Percentiles rank a stretch among this genome's conserved stretches.
These are phyloP conservation scores for Myriosclerotinia curreyana DNA, from an alignment of 2,329 filamentous ascomycete genomes.

Conservation along the genomic window DNA sequence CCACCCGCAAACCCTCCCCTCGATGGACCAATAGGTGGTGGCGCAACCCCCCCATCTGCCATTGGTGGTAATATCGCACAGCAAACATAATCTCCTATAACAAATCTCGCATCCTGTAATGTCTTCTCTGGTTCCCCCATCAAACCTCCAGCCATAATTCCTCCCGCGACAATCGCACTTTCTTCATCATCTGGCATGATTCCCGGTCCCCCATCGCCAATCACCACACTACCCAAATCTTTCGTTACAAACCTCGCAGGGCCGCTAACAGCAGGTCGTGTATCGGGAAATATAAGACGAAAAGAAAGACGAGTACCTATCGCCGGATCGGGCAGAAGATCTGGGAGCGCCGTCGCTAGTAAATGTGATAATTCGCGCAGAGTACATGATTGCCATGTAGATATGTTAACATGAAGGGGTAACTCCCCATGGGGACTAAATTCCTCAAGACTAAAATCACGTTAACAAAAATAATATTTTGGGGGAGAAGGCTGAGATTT, in stretches of 20 bases:
- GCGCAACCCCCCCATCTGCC: slow-evolving; percentile 69
- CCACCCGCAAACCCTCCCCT: slow-evolving; percentile 40
- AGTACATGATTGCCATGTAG: slow-evolving; percentile 82
- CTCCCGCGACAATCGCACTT: slow-evolving; percentile 37
- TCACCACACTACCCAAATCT: slow-evolving; percentile 77
- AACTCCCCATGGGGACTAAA: slow-evolving; percentile 56
- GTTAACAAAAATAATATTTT: not conserved
- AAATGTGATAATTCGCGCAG: slow-evolving; percentile 77
- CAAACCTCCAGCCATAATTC: slow-evolving; percentile 41
- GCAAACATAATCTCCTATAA: slow-evolving; percentile 84
- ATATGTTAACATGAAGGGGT: slow-evolving; percentile 70
- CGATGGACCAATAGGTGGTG: slow-evolving; percentile 49
- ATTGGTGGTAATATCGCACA: slow-evolving; percentile 77
- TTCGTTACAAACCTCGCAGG: slow-evolving; percentile 68
- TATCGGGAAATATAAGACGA: slow-evolving; percentile 79
- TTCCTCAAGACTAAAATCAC: slow-evolving; percentile 60
- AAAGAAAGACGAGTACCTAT: slow-evolving; percentile 85
- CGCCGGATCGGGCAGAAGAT: slow-evolving; percentile 67
- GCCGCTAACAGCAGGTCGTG: slow-evolving; percentile 33
- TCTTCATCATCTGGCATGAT: slow-evolving; percentile 42
- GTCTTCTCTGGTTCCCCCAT: slow-evolving; percentile 68
- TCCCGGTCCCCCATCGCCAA: slow-evolving; percentile 58
- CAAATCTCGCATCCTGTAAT: slow-evolving; percentile 72
- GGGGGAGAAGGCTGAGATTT: slow-evolving; percentile 30
- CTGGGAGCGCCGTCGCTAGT: slow-evolving; percentile 65